Conservation (phyloP, 225 moss, liverwort and hornwort species). For the Pseudoscleropodium purum region DNA sequence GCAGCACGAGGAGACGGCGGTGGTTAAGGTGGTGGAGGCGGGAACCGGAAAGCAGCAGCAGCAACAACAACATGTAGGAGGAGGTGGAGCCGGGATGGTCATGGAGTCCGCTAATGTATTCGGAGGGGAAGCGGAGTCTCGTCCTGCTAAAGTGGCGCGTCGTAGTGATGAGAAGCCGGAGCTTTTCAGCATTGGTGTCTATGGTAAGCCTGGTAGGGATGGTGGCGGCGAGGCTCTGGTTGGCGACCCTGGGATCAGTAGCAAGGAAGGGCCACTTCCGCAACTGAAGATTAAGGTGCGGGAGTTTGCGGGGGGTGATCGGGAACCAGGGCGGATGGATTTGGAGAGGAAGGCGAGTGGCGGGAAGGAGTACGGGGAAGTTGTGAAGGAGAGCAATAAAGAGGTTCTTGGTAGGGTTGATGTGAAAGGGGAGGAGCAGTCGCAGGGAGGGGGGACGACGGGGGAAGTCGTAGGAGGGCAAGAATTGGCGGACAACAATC, state of each 20-base stretch:
- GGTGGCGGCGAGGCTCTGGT: slow-evolving; percentile 13
- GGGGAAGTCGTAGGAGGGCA: slow-evolving; percentile 12
- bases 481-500: slow-evolving; percentile 11
- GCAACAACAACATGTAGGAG: background rate
- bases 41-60: background rate
- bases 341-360: slow-evolving; percentile 21
- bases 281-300: slow-evolving; percentile 27
- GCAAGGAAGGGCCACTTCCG: slow-evolving; percentile 6
- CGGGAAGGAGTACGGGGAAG: slow-evolving; percentile 23
- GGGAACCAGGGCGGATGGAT: slow-evolving; percentile 28
- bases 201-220: slow-evolving; percentile 7
- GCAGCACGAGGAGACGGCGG: slow-evolving; percentile 36
- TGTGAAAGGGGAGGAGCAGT: slow-evolving; percentile 23
- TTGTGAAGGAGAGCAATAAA: slow-evolving; percentile 7
- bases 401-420: slow-evolving; percentile 10
- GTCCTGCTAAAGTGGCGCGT: slow-evolving; percentile 32
- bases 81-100: background rate
- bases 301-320: slow-evolving; percentile 16
- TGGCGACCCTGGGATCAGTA: slow-evolving; percentile 5
- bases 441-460: background rate
- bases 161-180: slow-evolving; percentile 28
- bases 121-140: slow-evolving; percentile 17
- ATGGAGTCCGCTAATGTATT: slow-evolving; percentile 8
- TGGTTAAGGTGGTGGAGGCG: background rate
- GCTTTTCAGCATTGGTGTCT: background rate